phyloP scores from a whole-genome alignment of 1,284 basidiomycete genomes.

The Naganishia liquefaciens region DNA sequence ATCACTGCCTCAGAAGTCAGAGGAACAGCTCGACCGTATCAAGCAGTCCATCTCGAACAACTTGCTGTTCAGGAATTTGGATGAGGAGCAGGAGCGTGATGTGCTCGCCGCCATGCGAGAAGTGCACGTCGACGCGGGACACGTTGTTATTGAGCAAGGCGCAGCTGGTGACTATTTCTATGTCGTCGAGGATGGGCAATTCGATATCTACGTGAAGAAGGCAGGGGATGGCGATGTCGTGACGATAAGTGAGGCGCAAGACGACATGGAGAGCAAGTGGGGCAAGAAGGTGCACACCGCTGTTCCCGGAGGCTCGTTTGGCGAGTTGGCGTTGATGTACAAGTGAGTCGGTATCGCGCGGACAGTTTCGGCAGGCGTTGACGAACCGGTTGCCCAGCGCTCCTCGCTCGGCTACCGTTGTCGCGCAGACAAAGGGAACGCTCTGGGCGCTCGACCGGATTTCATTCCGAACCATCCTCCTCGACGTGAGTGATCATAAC shows the following conservation, averaged over 20 bases:
- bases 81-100: conserved; percentile 90
- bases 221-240: conserved; percentile 42
- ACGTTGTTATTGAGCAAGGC: conserved; percentile 92
- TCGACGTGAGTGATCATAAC: conserved; percentile 59
- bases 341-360: conserved; percentile 58
- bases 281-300: conserved; percentile 84
- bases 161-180: conserved; percentile 98
- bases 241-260: conserved; percentile 40
- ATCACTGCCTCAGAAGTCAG: conserved; percentile 72
- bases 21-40: conserved; percentile 84
- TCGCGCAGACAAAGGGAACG: conserved; percentile 78
- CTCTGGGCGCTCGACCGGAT: conserved; percentile 96
- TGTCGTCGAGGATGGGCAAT: conserved; percentile 84
- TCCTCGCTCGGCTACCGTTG: conserved; percentile 88
- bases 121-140: conserved; percentile 67
- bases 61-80: conserved; percentile 93
- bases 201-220: conserved; percentile 79
- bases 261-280: conserved; percentile 57
- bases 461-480: conserved; percentile 96
- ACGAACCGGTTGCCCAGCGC: conserved; percentile 56
- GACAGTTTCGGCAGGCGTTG: neutral
- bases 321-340: conserved; percentile 97
- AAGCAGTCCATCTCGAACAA: conserved; percentile 82
- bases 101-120: conserved; percentile 97
- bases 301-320: conserved; percentile 83